These are phyloP conservation scores for Avicennia marina DNA, from an alignment of 257 asterid species.

Conservation along the genomic window DNA sequence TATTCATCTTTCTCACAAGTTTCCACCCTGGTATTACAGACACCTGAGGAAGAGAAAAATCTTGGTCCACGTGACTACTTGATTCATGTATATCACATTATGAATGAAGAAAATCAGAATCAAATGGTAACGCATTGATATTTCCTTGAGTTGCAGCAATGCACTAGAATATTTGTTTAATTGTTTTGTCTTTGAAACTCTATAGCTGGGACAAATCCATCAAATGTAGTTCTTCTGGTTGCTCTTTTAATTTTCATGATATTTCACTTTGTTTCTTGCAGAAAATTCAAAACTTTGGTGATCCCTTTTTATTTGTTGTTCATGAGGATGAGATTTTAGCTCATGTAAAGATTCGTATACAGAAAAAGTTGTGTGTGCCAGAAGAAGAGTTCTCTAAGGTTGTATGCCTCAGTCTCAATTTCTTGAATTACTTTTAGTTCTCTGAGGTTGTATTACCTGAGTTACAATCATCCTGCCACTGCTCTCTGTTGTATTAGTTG, in stretches of 20 bases:
- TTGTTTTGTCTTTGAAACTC: neutral
- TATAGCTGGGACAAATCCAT: constrained; percentile 1
- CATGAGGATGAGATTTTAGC: constrained; percentile 45
- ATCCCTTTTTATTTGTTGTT: constrained; percentile 52
- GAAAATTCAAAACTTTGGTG: constrained; percentile 55
- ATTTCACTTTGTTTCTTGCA: constrained; percentile 22
- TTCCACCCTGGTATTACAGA: constrained; percentile 24
- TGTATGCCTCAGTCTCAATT: constrained; percentile 10
- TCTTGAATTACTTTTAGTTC: neutral
- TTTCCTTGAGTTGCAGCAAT: neutral
- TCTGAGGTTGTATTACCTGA: too few species aligned
- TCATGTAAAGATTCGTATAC: constrained; percentile 39
- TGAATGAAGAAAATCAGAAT: constrained; percentile 42
- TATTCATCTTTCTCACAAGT: constrained; percentile 6
- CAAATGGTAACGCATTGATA: constrained; percentile 37
- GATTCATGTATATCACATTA: constrained; percentile 58
- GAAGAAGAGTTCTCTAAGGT: constrained; percentile 56
- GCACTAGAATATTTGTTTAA: neutral
- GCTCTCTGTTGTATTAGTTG: constrained; percentile 14
- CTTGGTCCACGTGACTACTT: constrained; percentile 32
- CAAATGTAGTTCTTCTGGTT: constrained; percentile 1
- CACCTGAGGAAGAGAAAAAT: constrained; percentile 46
- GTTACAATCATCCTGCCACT: constrained; percentile 3
- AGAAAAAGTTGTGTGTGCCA: constrained; percentile 47
- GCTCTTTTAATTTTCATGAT: neutral